Conservation (phyloP, 352 stramenopile species). For the Globisporangium sylvaticum region DNA sequence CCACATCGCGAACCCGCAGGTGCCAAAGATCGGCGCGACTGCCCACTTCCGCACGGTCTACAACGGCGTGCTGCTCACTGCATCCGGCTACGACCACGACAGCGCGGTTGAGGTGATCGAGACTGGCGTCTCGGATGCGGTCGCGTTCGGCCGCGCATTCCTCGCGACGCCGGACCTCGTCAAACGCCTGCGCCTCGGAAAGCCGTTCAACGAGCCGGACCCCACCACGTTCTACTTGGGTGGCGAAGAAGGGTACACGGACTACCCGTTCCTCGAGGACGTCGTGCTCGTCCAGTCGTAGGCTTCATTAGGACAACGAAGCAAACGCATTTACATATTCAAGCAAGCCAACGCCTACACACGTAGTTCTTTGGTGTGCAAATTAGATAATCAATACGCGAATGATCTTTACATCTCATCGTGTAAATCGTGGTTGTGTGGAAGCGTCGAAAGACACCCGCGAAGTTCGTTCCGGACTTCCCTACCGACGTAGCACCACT, state of each 20-base stretch:
- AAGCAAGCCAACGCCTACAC: neutral
- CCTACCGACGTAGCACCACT: too few species aligned
- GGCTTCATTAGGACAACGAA: neutral
- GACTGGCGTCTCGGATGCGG: conserved; percentile 22
- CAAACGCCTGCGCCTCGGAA: conserved; percentile 20
- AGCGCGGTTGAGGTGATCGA: conserved; percentile 19
- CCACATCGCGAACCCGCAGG: conserved; percentile 11
- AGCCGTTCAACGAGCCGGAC: conserved; percentile 29
- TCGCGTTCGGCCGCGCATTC: conserved; percentile 44
- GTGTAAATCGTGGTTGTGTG: too few species aligned
- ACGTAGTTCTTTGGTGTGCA: neutral
- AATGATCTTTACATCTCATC: neutral
- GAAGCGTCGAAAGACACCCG: too few species aligned
- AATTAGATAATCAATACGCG: neutral
- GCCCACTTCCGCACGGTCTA: conserved; percentile 33
- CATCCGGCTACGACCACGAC: conserved; percentile 24
- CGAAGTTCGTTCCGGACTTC: too few species aligned
- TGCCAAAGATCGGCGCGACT: conserved; percentile 26
- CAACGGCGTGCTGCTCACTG: conserved; percentile 29
- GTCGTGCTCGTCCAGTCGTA: neutral
- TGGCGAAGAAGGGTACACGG: conserved; percentile 22
- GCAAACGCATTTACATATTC: neutral
- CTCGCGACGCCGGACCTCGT: conserved; percentile 48
- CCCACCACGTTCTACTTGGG: conserved; percentile 25
- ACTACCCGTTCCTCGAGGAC: conserved; percentile 15